Evolutionary conservation across 176 grass and related monocot species (phyloP), one percentile per base, ranked within the genome.

Genomic region (Typha latifolia): DNA sequence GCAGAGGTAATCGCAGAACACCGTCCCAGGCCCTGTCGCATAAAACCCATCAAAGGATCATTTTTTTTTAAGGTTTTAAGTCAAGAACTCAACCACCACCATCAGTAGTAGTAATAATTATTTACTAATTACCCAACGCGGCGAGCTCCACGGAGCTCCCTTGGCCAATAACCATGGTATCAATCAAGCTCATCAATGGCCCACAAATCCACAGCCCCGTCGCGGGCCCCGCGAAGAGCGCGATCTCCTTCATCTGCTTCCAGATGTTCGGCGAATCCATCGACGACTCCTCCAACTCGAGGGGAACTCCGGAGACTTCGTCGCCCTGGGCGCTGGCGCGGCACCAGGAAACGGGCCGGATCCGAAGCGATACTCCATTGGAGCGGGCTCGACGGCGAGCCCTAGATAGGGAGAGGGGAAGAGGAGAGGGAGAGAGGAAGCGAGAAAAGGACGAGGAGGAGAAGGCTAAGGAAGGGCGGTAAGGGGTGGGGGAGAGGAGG

Each of bases 151-250:
- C 34, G 26, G 88, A 79, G 69, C 85, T 89, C 11, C 82, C 82
- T 74, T 91, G 93, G 43, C 85, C 93, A 70, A 97, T 84, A 55
- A 97, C 93, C 85, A 97, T 87, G 72, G 94, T 97, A 63, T 97
- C 94, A 74, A 97, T 97, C 80, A 97, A 84, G 85, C 89, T 97
- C 89, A 97, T 92, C 32, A 97, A 81, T 11, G 83, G 94, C 12
- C 76, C 73, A 63, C 83, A 92, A 71, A 92, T 86, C 88, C 93
- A 97, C 56, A 97, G 85, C 12, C 88, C 88, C 19, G 87, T 71
- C 16, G 93, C 88, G 0, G 80, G 93, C 3, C 88, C 85, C 2
- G 93, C 85, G 57, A 97, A 97, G 68, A 86, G 71, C 10, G 52
- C 76, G 48, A 93, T 89, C 51, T 92, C 89, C 76, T 49, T 76